These are phyloP conservation scores for Cronartium quercuum DNA, from an alignment of 1,284 basidiomycete genomes.

Conservation along the genomic window DNA sequence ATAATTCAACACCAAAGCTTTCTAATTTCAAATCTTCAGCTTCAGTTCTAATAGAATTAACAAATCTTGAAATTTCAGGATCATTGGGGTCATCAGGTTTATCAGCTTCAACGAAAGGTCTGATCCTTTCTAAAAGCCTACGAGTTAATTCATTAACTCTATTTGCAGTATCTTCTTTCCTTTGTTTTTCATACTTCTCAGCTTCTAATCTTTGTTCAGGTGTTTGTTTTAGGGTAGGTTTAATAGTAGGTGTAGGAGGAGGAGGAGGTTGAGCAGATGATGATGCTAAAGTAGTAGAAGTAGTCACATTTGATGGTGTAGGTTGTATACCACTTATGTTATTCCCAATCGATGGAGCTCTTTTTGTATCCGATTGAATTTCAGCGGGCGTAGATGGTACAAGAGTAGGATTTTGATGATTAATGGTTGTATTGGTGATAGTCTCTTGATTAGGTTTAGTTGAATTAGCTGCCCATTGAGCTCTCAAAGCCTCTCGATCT, in stretches of 20 bases:
- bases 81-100: constrained; percentile 46
- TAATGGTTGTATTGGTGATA: constrained; percentile 4
- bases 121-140: constrained; percentile 73
- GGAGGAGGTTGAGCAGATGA: background rate
- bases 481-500: constrained; percentile 48
- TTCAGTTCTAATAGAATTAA: constrained; percentile 71
- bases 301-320: constrained; percentile 10
- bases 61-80: constrained; percentile 52
- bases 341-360: constrained; percentile 3
- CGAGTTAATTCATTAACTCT: constrained; percentile 57
- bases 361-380: background rate
- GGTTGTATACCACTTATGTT: constrained; percentile 14
- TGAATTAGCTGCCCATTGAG: constrained; percentile 43
- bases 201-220: constrained; percentile 56
- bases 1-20: constrained; percentile 92
- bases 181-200: constrained; percentile 62
- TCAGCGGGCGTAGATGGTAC: constrained; percentile 31
- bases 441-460: background rate
- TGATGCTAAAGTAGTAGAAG: constrained; percentile 8
- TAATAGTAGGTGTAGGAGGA: background rate
- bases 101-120: constrained; percentile 82
- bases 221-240: constrained; percentile 31
- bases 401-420: background rate
- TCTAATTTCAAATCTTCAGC: constrained; percentile 96
- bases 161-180: constrained; percentile 53